A percentile compares a stretch with the other conserved stretches of the same genome.
Conservation (phyloP, 73 alveolate species). For the Tetrahymena thermophila region DNA sequence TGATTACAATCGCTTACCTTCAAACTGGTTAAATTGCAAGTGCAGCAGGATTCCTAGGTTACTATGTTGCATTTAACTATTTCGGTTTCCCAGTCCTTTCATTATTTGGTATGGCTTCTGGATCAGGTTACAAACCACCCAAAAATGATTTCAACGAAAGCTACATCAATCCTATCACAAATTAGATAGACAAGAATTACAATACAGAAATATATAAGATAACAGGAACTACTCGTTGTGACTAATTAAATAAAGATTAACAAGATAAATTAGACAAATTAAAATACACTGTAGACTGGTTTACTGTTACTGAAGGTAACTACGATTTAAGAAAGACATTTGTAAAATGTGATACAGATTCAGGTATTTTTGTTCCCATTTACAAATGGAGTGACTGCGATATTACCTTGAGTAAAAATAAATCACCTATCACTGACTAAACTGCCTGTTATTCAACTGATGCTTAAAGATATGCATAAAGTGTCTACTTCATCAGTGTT, state of each 20-base stretch:
- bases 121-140: conserved; percentile 16
- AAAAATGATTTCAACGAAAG: neutral
- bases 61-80: conserved; percentile 74
- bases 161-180: conserved; percentile 11
- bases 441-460: conserved; percentile 36
- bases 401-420: neutral
- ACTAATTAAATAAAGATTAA: neutral
- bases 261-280: neutral
- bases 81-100: conserved; percentile 72
- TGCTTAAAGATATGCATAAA: conserved; percentile 35
- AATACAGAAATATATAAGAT: neutral
- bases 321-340: conserved; percentile 32
- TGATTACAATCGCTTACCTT: conserved; percentile 66
- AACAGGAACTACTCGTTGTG: neutral
- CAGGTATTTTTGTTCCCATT: neutral
- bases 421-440: neutral
- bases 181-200: neutral
- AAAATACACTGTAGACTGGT: conserved; percentile 4
- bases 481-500: conserved; percentile 33
- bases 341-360: neutral
- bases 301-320: neutral
- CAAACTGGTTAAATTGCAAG: conserved; percentile 66
- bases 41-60: conserved; percentile 73
- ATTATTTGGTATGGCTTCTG: conserved; percentile 16
- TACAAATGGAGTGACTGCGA: conserved; percentile 3